These are phyloP conservation scores for Penicillium canariense DNA, from an alignment of 495 filamentous ascomycete species.

Conservation along the genomic window DNA sequence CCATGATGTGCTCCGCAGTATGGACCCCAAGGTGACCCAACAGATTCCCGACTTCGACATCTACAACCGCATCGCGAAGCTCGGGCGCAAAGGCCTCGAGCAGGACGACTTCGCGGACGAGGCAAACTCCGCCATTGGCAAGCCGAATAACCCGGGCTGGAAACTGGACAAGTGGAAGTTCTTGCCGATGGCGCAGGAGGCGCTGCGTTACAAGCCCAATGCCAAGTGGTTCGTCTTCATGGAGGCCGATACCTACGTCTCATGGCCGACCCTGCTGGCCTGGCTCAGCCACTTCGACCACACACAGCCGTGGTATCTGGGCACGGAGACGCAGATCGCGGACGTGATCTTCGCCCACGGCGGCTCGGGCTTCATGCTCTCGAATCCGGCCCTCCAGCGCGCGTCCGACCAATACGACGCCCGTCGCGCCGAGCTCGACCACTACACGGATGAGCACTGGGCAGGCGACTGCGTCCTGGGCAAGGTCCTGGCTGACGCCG, in stretches of 20 bases:
- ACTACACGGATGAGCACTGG: constrained; percentile 55
- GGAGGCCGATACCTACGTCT: constrained; percentile 66
- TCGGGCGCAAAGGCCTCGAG: constrained; percentile 41
- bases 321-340: constrained; percentile 55
- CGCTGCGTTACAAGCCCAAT: constrained; percentile 41
- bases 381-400: constrained; percentile 50
- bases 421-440: constrained; percentile 50
- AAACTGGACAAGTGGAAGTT: constrained; percentile 62
- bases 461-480: constrained; percentile 68
- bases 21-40: constrained; percentile 35
- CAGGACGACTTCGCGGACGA: constrained; percentile 42
- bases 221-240: constrained; percentile 69
- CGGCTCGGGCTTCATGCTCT: constrained; percentile 65
- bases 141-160: constrained; percentile 52
- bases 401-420: constrained; percentile 45
- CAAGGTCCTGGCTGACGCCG: constrained; percentile 54
- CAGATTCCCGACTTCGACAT: constrained; percentile 49
- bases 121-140: constrained; percentile 45
- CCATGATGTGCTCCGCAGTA: constrained; percentile 47
- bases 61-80: constrained; percentile 47
- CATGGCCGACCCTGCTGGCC: constrained; percentile 58
- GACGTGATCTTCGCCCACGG: constrained; percentile 63
- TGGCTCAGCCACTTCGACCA: constrained; percentile 56
- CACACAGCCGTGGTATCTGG: constrained; percentile 53
- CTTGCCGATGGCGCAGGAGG: constrained; percentile 52